These are phyloP conservation scores for Phialophora tarda DNA, from an alignment of 2,329 filamentous ascomycete genomes.

Conservation along the genomic window DNA sequence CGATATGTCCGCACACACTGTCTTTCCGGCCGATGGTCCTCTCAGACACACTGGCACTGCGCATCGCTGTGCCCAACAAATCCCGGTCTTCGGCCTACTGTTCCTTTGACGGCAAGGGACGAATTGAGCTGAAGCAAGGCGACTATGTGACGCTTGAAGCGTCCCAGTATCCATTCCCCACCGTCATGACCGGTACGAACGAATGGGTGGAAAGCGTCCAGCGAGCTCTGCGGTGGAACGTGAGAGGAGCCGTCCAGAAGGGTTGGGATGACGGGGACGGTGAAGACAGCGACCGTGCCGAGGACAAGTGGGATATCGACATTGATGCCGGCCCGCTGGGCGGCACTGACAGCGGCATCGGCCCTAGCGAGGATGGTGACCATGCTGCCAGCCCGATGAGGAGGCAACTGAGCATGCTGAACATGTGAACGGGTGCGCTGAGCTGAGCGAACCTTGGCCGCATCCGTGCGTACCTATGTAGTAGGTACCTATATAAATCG, in stretches of 20 bases:
- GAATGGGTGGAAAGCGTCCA: conserved; percentile 98
- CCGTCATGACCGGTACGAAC: conserved; percentile 83
- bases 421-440: conserved; percentile 54
- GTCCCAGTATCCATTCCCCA: conserved; percentile 95
- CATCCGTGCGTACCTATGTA: neutral
- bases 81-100: conserved; percentile 95
- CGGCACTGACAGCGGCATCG: conserved; percentile 54
- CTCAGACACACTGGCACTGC: conserved; percentile 89
- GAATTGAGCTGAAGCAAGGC: conserved; percentile 87
- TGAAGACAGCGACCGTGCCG: conserved; percentile 46
- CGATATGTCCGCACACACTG: conserved; percentile 95
- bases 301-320: conserved; percentile 89
- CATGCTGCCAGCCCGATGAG: conserved; percentile 63
- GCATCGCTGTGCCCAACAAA: conserved; percentile 81
- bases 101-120: conserved; percentile 95
- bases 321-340: conserved; percentile 64
- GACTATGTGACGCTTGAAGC: conserved; percentile 97
- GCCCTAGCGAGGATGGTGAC: conserved; percentile 69
- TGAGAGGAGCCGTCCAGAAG: conserved; percentile 87
- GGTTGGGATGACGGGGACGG: conserved; percentile 66
- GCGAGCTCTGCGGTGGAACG: conserved; percentile 93
- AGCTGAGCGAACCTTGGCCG: too few relatives aligned
- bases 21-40: conserved; percentile 98
- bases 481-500: neutral
- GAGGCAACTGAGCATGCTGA: conserved; percentile 75